Evolutionary conservation across 176 grass and related monocot genomes (phyloP), one percentile per base, ranked within the genome.

Genomic region (Zoysia pacifica): DNA sequence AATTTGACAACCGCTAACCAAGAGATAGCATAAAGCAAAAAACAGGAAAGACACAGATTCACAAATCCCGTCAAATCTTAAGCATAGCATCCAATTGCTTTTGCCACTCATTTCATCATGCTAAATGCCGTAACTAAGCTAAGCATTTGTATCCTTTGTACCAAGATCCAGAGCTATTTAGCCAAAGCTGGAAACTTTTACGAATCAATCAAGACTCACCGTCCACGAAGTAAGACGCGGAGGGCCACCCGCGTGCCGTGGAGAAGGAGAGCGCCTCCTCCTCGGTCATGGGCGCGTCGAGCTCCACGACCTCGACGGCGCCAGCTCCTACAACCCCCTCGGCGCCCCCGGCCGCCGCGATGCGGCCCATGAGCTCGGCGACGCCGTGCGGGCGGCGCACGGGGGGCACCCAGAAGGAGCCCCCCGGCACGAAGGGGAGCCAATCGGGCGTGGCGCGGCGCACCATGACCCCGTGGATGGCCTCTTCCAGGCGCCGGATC

Each of bases 341-440:
- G 0, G 73, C 10, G 40, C 50, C 50, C 2, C 72, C 72, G 2
- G 80, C 86, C 1, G 81, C 88, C 4, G 84, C 76, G 45, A 93
- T 72, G 74, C 81, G 79, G 15, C 88, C 83, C 10, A 93, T 6
- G 79, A 95, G 85, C 65, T 99, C 90, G 18, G 81, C 76, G 46
- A 90, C 62, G 37, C 92, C 90, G 2, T 77, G 56, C 19, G 84
- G 88, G 49, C 85, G 90, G 39, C 81, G 86, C 51, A 94, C 42
- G 7, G 93, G 88, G 38, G 97, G 93, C 4, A 99, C 90, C 93
- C 93, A 99, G 88, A 95, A 99, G 5, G 93, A 99, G 0, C 82
- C 79, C 7, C 93, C 97, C 0, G 97, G 93, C 4, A 99, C 79
- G 84, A 99, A 99, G 11, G 97, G 97, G 8, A 99, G 88, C 97